Conservation (phyloP, 2,329 filamentous ascomycete species). For the Colletotrichum sp. region DNA sequence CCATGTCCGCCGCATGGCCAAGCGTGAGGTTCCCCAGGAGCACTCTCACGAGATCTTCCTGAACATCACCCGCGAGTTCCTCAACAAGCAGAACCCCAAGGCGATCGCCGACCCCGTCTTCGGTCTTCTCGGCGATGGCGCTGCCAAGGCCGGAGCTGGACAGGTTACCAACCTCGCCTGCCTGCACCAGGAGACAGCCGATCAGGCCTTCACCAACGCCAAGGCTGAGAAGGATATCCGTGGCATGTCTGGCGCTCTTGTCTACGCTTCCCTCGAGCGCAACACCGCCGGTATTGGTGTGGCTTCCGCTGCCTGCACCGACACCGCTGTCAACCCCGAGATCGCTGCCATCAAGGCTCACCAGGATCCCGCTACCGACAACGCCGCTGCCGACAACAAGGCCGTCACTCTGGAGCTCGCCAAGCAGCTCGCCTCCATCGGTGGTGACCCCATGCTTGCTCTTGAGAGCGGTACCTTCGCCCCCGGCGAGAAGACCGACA, state of each 20-base stretch:
- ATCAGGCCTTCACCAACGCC: slow-evolving; percentile 65
- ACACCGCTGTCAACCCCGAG: slow-evolving; percentile 48
- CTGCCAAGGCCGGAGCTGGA: slow-evolving; percentile 43
- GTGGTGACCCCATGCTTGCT: slow-evolving; percentile 45
- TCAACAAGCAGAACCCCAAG: slow-evolving; percentile 52
- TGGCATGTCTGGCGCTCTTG: slow-evolving; percentile 58
- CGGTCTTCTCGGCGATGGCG: slow-evolving; percentile 53
- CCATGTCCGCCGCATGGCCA: slow-evolving; percentile 23
- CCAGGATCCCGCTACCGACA: slow-evolving; percentile 47
- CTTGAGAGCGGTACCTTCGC: slow-evolving; percentile 49
- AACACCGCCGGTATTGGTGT: slow-evolving; percentile 51
- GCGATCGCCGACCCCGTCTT: slow-evolving; percentile 54
- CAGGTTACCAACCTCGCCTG: slow-evolving; percentile 46
- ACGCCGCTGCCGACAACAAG: slow-evolving; percentile 47
- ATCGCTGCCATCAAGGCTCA: slow-evolving; percentile 49
- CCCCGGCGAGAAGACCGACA: slow-evolving; percentile 41
- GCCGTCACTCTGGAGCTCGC: slow-evolving; percentile 44
- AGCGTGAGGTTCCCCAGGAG: slow-evolving; percentile 54
- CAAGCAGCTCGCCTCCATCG: slow-evolving; percentile 46
- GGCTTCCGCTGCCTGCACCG: slow-evolving; percentile 40
- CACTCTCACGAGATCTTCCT: slow-evolving; percentile 55
- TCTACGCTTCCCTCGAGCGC: slow-evolving; percentile 59
- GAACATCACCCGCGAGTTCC: slow-evolving; percentile 40
- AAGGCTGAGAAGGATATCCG: slow-evolving; percentile 56
- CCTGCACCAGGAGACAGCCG: slow-evolving; percentile 54